Conservation (phyloP, 108 stramenopile species). For the Cylindrotheca fusiformis region DNA sequence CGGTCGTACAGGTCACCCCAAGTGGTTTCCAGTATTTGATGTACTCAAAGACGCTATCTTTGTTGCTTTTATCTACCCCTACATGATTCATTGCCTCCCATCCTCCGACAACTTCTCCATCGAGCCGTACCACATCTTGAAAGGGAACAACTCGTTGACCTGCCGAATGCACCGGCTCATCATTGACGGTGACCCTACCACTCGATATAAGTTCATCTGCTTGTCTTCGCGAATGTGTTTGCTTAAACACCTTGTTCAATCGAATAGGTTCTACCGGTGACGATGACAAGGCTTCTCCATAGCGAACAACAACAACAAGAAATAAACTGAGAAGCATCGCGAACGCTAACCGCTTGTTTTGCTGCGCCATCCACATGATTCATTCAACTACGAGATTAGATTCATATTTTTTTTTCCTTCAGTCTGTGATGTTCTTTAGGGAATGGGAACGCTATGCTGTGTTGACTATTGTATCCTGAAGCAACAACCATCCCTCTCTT, state of each 20-base stretch:
- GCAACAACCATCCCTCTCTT: no score
- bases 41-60: constrained; percentile 41
- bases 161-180: constrained; percentile 25
- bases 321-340: no score
- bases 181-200: constrained; percentile 71
- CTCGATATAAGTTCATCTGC: constrained; percentile 65
- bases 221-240: constrained; percentile 66
- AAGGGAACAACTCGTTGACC: constrained; percentile 54
- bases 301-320: no score
- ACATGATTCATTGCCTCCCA: constrained; percentile 66
- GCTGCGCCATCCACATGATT: no score
- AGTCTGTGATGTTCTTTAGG: no score
- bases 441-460: no score
- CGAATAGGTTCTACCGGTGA: constrained; percentile 46
- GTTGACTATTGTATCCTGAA: no score
- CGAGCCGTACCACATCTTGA: constrained; percentile 52
- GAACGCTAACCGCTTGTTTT: no score
- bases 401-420: no score
- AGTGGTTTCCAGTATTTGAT: constrained; percentile 80
- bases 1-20: constrained; percentile 80
- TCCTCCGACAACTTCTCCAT: constrained; percentile 50
- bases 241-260: constrained; percentile 81
- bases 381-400: no score
- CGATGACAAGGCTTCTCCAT: no score
- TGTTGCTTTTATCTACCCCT: not conserved